These are phyloP conservation scores for Amphichorda felina DNA, from an alignment of 2,329 filamentous ascomycete species.

Conservation along the genomic window DNA sequence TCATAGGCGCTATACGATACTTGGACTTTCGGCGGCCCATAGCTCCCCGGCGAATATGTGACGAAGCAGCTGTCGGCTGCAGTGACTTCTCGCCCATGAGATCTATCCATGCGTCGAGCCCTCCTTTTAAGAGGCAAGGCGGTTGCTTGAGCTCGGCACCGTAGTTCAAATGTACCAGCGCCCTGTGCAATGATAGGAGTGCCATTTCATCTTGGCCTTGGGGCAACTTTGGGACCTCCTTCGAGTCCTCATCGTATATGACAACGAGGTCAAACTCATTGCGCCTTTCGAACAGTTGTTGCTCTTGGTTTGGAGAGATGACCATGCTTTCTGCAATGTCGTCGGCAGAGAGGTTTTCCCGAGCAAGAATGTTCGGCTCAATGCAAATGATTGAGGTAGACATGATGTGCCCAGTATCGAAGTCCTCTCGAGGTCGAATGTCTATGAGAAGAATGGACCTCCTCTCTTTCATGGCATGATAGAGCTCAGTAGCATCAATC, in stretches of 20 bases:
- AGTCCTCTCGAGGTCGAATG: conserved; percentile 66
- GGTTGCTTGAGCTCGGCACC: conserved; percentile 59
- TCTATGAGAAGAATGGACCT: conserved; percentile 71
- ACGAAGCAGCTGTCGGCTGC: conserved; percentile 21
- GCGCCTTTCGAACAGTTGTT: conserved; percentile 57
- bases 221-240: conserved; percentile 29
- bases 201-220: conserved; percentile 32
- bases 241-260: conserved; percentile 69
- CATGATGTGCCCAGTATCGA: conserved; percentile 82
- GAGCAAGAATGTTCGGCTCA: conserved; percentile 63
- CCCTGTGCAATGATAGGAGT: conserved; percentile 64
- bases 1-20: conserved; percentile 53
- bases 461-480: conserved; percentile 50
- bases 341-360: conserved; percentile 52
- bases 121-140: conserved; percentile 71
- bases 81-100: conserved; percentile 62
- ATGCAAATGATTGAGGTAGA: conserved; percentile 78
- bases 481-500: conserved; percentile 59
- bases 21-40: conserved; percentile 20
- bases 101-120: conserved; percentile 77
- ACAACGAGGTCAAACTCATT: conserved; percentile 78
- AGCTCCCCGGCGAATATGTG: not conserved
- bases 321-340: conserved; percentile 57
- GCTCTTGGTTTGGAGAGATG: conserved; percentile 63
- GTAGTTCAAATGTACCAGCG: conserved; percentile 74